Percentiles rank a stretch among this genome's conserved stretches.
Conservation (phyloP, 75 land plant genomes). For the Picea sitchensis region DNA sequence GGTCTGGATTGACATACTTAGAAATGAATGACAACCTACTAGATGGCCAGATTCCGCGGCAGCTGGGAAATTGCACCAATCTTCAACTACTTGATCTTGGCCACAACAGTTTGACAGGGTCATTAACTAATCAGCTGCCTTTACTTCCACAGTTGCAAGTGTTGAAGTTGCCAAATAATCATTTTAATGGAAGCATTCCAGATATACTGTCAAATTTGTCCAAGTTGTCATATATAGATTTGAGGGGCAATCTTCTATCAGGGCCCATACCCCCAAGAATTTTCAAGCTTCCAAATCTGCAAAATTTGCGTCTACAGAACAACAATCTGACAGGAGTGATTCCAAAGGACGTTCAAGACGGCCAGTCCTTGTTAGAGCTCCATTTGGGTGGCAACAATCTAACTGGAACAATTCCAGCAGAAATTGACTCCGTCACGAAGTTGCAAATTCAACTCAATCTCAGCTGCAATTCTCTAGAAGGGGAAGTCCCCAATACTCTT, state of each 20-base stretch:
- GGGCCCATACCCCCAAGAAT: constrained; percentile 27
- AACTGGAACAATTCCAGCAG: constrained; percentile 30
- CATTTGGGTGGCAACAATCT: constrained; percentile 48
- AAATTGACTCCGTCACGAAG: constrained; percentile 6
- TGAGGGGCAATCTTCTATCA: constrained; percentile 27
- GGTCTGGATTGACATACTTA: neutral
- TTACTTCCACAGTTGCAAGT: neutral
- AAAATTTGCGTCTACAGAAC: constrained; percentile 20
- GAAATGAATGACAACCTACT: constrained; percentile 18
- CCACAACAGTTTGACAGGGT: constrained; percentile 20
- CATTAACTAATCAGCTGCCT: constrained; percentile 2
- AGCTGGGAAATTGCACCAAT: neutral
- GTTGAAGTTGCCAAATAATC: constrained; percentile 8
- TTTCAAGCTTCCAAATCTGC: constrained; percentile 20
- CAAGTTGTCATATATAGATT: constrained; percentile 25
- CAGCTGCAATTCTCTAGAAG: constrained; percentile 43
- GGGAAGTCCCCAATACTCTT: constrained; percentile 26
- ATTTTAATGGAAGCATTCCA: neutral
- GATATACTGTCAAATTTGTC: constrained; percentile 11
- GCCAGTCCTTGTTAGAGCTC: constrained; percentile 25
- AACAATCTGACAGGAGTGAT: constrained; percentile 34
- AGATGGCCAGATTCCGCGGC: neutral
- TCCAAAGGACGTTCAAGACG: constrained; percentile 15
- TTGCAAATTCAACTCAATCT: constrained; percentile 39
- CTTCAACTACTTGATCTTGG: constrained; percentile 19